phyloP scores from a whole-genome alignment of 495 filamentous ascomycete genomes.

The Penicillium samsonianum region DNA sequence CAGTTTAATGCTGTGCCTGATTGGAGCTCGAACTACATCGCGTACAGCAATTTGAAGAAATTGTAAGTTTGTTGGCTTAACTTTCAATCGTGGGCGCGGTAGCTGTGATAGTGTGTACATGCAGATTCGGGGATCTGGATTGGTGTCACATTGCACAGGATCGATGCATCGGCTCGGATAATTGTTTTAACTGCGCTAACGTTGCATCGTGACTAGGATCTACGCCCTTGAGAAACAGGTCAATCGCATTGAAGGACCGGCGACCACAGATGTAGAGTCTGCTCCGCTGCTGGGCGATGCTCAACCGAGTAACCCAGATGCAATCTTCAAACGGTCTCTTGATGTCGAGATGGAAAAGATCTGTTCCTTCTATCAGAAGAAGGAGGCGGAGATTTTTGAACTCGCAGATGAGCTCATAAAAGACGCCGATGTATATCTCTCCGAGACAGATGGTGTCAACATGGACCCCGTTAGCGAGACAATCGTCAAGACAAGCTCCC shows the following conservation, averaged over 20 bases:
- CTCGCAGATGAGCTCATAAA: conserved; percentile 74
- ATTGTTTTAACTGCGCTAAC: conserved; percentile 27
- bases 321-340: conserved; percentile 73
- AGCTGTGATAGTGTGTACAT: conserved; percentile 10
- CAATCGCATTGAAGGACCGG: conserved; percentile 53
- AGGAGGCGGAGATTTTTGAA: conserved; percentile 80
- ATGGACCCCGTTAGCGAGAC: conserved; percentile 55
- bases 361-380: conserved; percentile 81
- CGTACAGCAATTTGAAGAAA: conserved; percentile 98
- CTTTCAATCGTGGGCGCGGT: not conserved
- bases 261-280: conserved; percentile 69
- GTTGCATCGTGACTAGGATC: conserved; percentile 58
- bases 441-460: conserved; percentile 59
- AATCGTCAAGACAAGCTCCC: conserved; percentile 44
- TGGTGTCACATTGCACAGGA: conserved; percentile 35
- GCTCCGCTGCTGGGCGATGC: conserved; percentile 75
- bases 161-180: conserved; percentile 3
- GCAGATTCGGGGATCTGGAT: conserved; percentile 11
- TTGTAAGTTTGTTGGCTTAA: conserved; percentile 62
- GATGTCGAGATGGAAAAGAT: conserved; percentile 94
- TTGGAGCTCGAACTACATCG: conserved; percentile 96
- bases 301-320: conserved; percentile 64
- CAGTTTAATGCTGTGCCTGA: conserved; percentile 99
- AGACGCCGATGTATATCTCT: conserved; percentile 73
- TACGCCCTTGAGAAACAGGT: conserved; percentile 84